Percentiles rank a stretch among this genome's conserved stretches.
phyloP scores from a whole-genome alignment of 129 eudicot species.

The Flaveria brownii region DNA sequence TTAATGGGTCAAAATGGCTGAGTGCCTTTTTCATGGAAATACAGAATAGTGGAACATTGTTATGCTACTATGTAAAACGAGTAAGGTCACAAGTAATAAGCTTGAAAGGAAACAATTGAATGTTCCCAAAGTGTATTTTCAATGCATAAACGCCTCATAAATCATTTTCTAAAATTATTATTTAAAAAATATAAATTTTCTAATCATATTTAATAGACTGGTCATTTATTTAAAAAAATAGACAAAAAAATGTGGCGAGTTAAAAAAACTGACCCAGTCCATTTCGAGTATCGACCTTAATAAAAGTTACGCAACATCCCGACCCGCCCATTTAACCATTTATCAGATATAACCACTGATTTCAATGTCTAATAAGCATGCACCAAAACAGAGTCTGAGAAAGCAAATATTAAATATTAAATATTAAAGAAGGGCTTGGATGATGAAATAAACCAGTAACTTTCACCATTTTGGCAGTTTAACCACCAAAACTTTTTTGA shows the following conservation, averaged over 20 bases:
- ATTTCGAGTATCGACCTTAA: background rate
- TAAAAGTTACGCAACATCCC: background rate
- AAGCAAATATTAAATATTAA: background rate
- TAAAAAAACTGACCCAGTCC: too few species aligned
- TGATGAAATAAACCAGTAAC: background rate
- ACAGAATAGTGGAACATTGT: background rate
- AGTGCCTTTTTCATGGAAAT: too few species aligned
- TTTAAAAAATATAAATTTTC: background rate
- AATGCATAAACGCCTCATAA: background rate
- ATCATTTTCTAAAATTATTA: background rate
- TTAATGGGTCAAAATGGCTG: background rate
- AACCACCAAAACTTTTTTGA: background rate
- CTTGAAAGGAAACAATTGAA: background rate
- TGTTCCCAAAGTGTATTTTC: background rate
- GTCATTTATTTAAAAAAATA: background rate
- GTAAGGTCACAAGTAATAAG: background rate
- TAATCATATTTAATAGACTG: background rate
- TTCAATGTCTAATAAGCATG: background rate
- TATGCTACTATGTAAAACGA: background rate
- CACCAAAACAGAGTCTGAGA: constrained; percentile 3
- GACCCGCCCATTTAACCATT: background rate
- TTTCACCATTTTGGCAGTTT: background rate
- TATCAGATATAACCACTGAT: background rate
- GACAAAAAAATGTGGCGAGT: background rate
- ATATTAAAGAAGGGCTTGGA: background rate